Conservation (phyloP, 371 early-diverging fungal genomes). For the Chytridiales sp. region DNA sequence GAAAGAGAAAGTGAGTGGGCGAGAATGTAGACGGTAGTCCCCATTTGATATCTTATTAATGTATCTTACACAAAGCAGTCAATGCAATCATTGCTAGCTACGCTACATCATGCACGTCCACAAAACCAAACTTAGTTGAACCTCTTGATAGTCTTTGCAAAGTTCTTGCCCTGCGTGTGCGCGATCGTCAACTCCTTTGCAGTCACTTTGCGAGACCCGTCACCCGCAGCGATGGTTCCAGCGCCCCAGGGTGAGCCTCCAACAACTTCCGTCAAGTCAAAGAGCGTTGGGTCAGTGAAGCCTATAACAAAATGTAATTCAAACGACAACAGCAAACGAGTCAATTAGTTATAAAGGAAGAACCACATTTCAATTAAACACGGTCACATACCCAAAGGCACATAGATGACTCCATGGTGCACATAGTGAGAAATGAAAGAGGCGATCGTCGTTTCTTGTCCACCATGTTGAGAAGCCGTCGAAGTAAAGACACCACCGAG, state of each 20-base stretch:
- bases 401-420: slow-evolving; percentile 80
- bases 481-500: slow-evolving; percentile 72
- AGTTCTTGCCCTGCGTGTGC: slow-evolving; percentile 37
- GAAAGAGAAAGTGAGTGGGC: too few relatives aligned
- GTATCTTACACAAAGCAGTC: too few relatives aligned
- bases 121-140: too few relatives aligned
- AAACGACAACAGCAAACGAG: not conserved
- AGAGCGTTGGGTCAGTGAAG: not conserved
- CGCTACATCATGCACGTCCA: too few relatives aligned
- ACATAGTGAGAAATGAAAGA: slow-evolving; percentile 66
- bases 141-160: slow-evolving; percentile 35
- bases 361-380: not conserved
- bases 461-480: slow-evolving; percentile 56
- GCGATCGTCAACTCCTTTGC: slow-evolving; percentile 70
- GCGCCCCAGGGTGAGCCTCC: slow-evolving; percentile 66
- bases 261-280: slow-evolving; percentile 12
- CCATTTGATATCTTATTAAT: too few relatives aligned
- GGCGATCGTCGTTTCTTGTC: slow-evolving; percentile 68
- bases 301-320: not conserved
- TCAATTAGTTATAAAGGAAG: not conserved
- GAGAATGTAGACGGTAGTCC: too few relatives aligned
- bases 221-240: slow-evolving; percentile 66
- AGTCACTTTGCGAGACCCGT: slow-evolving; percentile 66
- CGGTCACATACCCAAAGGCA: slow-evolving; percentile 45
- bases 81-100: too few relatives aligned